phyloP scores from a whole-genome alignment of 805 yeast species.

The Ogataea methanolica region DNA sequence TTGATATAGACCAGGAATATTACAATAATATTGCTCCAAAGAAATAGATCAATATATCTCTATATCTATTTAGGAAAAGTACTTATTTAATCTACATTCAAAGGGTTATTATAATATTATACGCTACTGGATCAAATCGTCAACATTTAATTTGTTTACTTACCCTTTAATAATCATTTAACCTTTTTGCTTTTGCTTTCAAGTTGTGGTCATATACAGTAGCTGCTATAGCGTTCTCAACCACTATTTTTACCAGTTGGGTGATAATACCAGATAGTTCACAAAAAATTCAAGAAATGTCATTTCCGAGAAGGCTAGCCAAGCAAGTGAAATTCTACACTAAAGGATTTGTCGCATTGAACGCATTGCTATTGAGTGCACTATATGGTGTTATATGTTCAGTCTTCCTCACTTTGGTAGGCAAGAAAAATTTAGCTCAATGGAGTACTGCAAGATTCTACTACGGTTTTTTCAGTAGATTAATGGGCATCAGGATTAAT shows the following conservation, averaged over 20 bases:
- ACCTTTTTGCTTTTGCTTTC: conserved; percentile 2
- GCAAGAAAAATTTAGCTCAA: conserved; percentile 79
- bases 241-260: conserved; percentile 11
- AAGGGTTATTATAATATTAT: too few relatives aligned
- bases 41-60: too few relatives aligned
- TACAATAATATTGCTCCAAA: too few relatives aligned
- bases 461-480: conserved; percentile 51
- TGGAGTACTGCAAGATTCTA: conserved; percentile 86
- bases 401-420: conserved; percentile 54
- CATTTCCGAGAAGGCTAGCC: conserved; percentile 13
- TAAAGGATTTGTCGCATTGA: conserved; percentile 51
- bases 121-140: too few relatives aligned
- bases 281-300: conserved; percentile 6
- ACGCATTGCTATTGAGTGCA: conserved; percentile 55
- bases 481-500: conserved; percentile 67
- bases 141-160: not conserved
- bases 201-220: conserved; percentile 7
- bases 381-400: conserved; percentile 78
- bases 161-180: not conserved
- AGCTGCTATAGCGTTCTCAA: conserved; percentile 4
- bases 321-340: conserved; percentile 46
- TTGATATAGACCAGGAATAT: too few relatives aligned
- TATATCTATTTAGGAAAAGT: too few relatives aligned
- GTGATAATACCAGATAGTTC: conserved; percentile 13
- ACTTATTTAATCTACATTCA: too few relatives aligned